Evolutionary conservation across 225 moss, liverwort and hornwort species (phyloP).

Genomic region (Neckera pumila): DNA sequence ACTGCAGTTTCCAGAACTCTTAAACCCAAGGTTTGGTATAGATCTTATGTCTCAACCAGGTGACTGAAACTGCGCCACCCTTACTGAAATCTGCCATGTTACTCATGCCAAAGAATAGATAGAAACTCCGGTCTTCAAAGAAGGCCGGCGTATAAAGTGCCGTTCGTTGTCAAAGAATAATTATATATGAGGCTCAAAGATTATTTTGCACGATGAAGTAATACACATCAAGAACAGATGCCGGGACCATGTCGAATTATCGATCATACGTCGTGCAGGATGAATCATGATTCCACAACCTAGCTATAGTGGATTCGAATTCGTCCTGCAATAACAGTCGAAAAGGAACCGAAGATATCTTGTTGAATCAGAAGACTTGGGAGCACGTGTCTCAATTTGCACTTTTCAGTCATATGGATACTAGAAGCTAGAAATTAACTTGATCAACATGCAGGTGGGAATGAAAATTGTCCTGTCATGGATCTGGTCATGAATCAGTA

Average conservation of each 20-base stretch:
- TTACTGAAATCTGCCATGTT: neutral
- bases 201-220: neutral
- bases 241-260: neutral
- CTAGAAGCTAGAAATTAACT: neutral
- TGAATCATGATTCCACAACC: neutral
- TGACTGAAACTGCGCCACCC: neutral
- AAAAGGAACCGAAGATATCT: neutral
- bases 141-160: no score
- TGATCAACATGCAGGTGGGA: neutral
- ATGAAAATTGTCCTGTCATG: neutral
- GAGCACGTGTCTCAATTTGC: neutral
- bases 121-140: no score
- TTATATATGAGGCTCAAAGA: neutral
- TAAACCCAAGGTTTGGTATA: neutral
- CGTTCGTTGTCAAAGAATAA: neutral
- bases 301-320: neutral
- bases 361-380: neutral
- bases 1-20: neutral
- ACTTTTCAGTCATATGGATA: neutral
- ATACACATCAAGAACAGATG: neutral
- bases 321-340: neutral
- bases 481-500: neutral
- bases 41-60: neutral
- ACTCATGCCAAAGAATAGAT: no score
- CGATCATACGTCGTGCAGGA: neutral